Evolutionary conservation across 1,284 basidiomycete genomes (phyloP).

Genomic region (Porogramme epimiltina): DNA sequence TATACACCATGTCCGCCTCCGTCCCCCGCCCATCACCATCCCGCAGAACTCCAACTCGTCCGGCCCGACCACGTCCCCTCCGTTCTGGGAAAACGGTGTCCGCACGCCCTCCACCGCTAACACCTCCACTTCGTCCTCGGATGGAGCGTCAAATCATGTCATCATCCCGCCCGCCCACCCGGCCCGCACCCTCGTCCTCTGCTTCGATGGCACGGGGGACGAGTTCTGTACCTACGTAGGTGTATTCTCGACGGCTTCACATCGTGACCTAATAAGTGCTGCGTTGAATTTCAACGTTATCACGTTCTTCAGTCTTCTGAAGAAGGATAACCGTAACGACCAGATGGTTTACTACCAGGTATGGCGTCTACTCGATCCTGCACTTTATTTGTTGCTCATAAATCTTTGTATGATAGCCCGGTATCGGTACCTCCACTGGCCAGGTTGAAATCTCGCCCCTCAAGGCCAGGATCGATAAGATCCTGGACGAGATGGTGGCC

Average conservation of each 20-base stretch:
- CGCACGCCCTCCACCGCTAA: no score
- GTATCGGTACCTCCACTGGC: slow-evolving; percentile 53
- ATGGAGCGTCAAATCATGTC: slow-evolving; percentile 17
- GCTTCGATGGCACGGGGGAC: slow-evolving; percentile 62
- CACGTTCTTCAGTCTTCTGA: slow-evolving; percentile 54
- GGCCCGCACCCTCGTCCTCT: slow-evolving; percentile 47
- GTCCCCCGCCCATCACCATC: no score
- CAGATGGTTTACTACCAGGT: slow-evolving; percentile 71
- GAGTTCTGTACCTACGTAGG: slow-evolving; percentile 55
- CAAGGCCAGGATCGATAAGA: slow-evolving; percentile 40
- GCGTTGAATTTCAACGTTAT: slow-evolving; percentile 62
- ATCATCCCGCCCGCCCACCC: slow-evolving; percentile 34
- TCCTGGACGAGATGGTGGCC: slow-evolving; percentile 51
- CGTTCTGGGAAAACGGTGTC: no score
- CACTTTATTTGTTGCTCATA: no score
- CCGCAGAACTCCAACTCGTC: no score
- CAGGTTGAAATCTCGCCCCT: slow-evolving; percentile 45
- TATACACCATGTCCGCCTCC: slow-evolving; percentile 71
- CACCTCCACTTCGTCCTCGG: no score
- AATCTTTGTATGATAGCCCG: no score
- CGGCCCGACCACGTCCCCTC: no score
- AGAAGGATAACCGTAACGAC: slow-evolving; percentile 49
- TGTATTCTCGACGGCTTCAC: no score
- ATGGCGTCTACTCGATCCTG: no score
- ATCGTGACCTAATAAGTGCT: no score